Evolutionary conservation across 768 basidiomycete species (phyloP).

Genomic region (Mycena albidolilacea): DNA sequence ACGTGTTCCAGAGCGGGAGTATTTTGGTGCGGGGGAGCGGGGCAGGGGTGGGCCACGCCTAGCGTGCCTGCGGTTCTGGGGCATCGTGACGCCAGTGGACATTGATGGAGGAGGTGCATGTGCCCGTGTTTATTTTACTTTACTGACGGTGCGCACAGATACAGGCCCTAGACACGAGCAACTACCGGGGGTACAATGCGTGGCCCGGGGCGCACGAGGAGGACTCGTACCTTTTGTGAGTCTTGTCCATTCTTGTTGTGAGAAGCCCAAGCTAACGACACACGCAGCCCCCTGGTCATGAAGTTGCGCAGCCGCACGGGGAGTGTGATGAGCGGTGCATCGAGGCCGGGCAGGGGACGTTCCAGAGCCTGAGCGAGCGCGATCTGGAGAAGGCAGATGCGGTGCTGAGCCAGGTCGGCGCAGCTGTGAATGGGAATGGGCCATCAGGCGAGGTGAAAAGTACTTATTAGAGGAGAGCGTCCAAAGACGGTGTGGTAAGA

Average conservation of each 20-base stretch:
- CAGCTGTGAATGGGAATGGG: constrained; percentile 18
- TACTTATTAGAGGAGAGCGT: neutral
- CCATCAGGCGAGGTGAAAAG: constrained; percentile 3
- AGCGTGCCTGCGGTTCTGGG: constrained; percentile 87
- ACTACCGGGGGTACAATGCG: constrained; percentile 76
- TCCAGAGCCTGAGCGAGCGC: constrained; percentile 87
- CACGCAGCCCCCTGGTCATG: constrained; percentile 84
- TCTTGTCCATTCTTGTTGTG: constrained; percentile 30
- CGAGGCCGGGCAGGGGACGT: constrained; percentile 91
- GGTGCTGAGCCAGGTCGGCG: constrained; percentile 76
- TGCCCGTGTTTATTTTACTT: neutral
- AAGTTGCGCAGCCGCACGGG: constrained; percentile 89
- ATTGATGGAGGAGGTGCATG: constrained; percentile 60
- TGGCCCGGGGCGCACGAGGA: constrained; percentile 81
- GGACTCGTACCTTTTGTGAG: constrained; percentile 91
- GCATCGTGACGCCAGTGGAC: constrained; percentile 92
- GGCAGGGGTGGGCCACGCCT: constrained; percentile 71
- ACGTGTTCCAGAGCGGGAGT: constrained; percentile 79
- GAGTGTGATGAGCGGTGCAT: constrained; percentile 79
- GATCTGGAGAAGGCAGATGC: constrained; percentile 92
- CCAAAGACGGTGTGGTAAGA: neutral
- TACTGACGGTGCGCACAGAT: constrained; percentile 64
- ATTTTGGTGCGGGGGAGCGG: constrained; percentile 72
- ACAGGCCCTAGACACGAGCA: constrained; percentile 89
- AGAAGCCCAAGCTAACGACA: neutral